These are phyloP conservation scores for Aspergillus aculeatinus DNA, from an alignment of 2,329 filamentous ascomycete genomes.

Conservation along the genomic window DNA sequence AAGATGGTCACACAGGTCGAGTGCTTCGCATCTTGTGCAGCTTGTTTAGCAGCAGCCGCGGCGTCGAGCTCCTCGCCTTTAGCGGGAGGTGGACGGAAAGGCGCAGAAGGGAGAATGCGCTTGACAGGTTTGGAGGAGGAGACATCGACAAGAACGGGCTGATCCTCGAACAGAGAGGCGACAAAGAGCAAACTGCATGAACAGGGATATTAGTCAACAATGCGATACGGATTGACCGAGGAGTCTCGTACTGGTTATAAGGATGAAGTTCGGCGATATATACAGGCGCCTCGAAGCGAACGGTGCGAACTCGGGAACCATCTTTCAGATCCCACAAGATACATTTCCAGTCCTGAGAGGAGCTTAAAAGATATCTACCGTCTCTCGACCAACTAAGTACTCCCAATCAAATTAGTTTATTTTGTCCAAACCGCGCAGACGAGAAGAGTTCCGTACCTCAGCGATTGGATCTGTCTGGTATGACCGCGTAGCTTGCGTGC, in stretches of 20 bases:
- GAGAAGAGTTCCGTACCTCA: slow-evolving; percentile 54
- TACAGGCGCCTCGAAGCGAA: slow-evolving; percentile 87
- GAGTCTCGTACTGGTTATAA: slow-evolving; percentile 71
- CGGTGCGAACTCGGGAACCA: slow-evolving; percentile 71
- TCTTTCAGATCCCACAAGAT: slow-evolving; percentile 90
- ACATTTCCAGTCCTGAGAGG: slow-evolving; percentile 94
- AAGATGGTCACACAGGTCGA: slow-evolving; percentile 92
- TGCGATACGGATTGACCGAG: neutral
- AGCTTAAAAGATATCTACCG: slow-evolving; percentile 85
- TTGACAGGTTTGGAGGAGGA: slow-evolving; percentile 69
- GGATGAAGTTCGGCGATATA: slow-evolving; percentile 97
- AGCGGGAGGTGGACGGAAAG: slow-evolving; percentile 65
- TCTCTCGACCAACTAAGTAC: slow-evolving; percentile 76
- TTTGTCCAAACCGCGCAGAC: neutral
- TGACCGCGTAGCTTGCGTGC: slow-evolving; percentile 92
- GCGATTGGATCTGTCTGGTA: slow-evolving; percentile 86
- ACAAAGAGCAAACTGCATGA: slow-evolving; percentile 71
- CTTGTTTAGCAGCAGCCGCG: slow-evolving; percentile 72
- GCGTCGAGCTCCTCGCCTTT: slow-evolving; percentile 65
- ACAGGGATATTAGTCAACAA: slow-evolving; percentile 1
- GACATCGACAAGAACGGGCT: slow-evolving; percentile 83
- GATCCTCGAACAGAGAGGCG: slow-evolving; percentile 88
- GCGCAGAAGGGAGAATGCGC: slow-evolving; percentile 75
- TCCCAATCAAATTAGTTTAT: slow-evolving; percentile 5
- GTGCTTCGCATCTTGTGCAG: slow-evolving; percentile 88